Base-by-base conservation (phyloP, 106 monocot species). In the Dioscorea alata region DNA sequence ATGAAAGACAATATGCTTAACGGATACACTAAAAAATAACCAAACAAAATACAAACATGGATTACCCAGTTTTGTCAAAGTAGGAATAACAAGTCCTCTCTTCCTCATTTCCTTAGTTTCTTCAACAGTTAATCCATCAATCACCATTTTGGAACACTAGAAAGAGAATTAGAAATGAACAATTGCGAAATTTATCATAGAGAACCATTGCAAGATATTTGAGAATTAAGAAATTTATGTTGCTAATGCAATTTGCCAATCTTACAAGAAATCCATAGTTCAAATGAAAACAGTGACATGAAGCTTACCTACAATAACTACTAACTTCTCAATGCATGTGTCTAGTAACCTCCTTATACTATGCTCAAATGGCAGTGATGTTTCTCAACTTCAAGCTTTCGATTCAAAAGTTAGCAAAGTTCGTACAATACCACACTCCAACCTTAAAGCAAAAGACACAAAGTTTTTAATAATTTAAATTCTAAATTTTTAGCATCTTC, bases 331-430 rank as follows among this genome's bases (percentile, higher is more conserved):
- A 61, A 35, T 99, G 99, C 90, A 99, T 87, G n/a, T 93, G 99
- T 48, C 99, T 93, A 64, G 99, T 99, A 56, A 99, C 82, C 99
- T 99, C n/a, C n/a, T n/a, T n/a, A n/a, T n/a, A n/a, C n/a, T n/a
- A n/a, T n/a, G n/a, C n/a, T n/a, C n/a, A n/a, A n/a, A n/a, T n/a
- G n/a, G n/a, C n/a, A n/a, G n/a, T n/a, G n/a, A n/a, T n/a, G n/a
- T n/a, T n/a, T n/a, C n/a, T n/a, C n/a, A n/a, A n/a, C n/a, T n/a
- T n/a, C n/a, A n/a, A n/a, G n/a, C n/a, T n/a, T n/a, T n/a, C n/a
- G n/a, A n/a, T n/a, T n/a, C n/a, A n/a, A n/a, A n/a, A n/a, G n/a
- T n/a, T n/a, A n/a, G n/a, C n/a, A n/a, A n/a, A n/a, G n/a, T n/a
- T n/a, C n/a, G n/a, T n/a, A n/a, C n/a, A n/a, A n/a, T n/a, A n/a